These are phyloP conservation scores for Mallotus nudiflorus DNA, from an alignment of 345 rosid species.

Conservation along the genomic window DNA sequence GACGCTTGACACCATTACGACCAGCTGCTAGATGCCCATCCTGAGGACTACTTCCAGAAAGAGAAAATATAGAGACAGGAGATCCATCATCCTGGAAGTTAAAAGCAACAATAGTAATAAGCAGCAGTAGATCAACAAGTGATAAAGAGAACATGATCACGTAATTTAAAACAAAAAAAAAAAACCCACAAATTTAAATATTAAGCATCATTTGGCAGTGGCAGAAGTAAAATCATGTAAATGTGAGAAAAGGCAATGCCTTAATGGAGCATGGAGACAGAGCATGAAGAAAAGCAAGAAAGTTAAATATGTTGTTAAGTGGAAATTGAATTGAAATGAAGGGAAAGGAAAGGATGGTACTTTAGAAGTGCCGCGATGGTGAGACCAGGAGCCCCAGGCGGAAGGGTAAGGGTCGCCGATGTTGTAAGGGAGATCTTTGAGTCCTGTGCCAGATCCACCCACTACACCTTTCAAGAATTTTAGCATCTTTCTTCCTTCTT, in stretches of 20 bases:
- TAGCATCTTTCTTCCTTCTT: slow-evolving; percentile 46
- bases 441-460: slow-evolving; percentile 89
- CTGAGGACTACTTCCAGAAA: slow-evolving; percentile 75
- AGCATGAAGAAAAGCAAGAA: too few relatives aligned
- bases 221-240: too few relatives aligned
- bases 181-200: too few relatives aligned
- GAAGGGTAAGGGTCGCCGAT: slow-evolving; percentile 86
- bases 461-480: slow-evolving; percentile 93
- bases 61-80: slow-evolving; percentile 80
- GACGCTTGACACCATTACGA: slow-evolving; percentile 96
- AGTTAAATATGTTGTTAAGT: too few relatives aligned
- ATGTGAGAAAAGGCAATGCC: too few relatives aligned
- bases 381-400: slow-evolving; percentile 97
- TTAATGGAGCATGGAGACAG: too few relatives aligned
- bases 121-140: not conserved
- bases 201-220: too few relatives aligned
- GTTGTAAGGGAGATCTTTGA: slow-evolving; percentile 94
- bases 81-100: slow-evolving; percentile 87
- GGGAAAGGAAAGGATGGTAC: slow-evolving; percentile 23
- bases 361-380: slow-evolving; percentile 90
- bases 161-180: too few relatives aligned
- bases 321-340: not conserved
- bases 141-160: too few relatives aligned
- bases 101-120: slow-evolving; percentile 9
- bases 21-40: slow-evolving; percentile 95